Conservation (phyloP, 257 asterid species). For the Salvia hispanica region DNA sequence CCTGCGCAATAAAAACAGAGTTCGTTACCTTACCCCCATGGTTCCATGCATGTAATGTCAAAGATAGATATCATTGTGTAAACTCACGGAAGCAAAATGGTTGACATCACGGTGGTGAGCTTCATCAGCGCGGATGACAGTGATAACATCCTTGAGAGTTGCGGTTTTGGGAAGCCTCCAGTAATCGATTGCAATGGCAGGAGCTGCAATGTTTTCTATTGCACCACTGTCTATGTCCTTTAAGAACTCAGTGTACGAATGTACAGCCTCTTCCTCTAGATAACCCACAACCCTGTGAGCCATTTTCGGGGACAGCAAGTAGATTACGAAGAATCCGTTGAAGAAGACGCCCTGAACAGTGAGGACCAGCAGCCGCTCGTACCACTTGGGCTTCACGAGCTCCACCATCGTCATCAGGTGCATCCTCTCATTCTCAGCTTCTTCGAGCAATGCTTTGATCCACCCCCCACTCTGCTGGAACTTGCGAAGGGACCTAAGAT, state of each 20-base stretch:
- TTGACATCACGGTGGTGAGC: slow-evolving; percentile 98
- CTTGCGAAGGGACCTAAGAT: slow-evolving; percentile 78
- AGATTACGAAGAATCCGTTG: slow-evolving; percentile 76
- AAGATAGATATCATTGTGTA: background rate
- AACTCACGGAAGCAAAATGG: slow-evolving; percentile 92
- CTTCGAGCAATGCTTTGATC: slow-evolving; percentile 94
- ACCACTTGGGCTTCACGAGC: slow-evolving; percentile 89
- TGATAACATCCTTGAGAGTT: slow-evolving; percentile 72
- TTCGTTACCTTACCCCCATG: background rate
- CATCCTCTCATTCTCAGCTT: slow-evolving; percentile 98
- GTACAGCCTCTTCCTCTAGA: slow-evolving; percentile 92
- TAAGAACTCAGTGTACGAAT: slow-evolving; percentile 76
- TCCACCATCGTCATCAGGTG: slow-evolving; percentile 97
- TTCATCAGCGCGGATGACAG: slow-evolving; percentile 89
- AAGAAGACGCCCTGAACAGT: slow-evolving; percentile 86
- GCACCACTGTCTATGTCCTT: slow-evolving; percentile 75
- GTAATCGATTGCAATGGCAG: slow-evolving; percentile 90
- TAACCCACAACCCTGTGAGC: slow-evolving; percentile 96
- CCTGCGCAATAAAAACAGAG: slow-evolving; percentile 50
- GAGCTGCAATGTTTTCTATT: slow-evolving; percentile 72
- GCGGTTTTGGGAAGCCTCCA: slow-evolving; percentile 87
- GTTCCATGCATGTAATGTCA: background rate
- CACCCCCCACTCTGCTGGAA: slow-evolving; percentile 94
- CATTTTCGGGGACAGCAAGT: slow-evolving; percentile 72
- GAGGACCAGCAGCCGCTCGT: slow-evolving; percentile 78